Evolutionary conservation across 495 filamentous ascomycete species (phyloP).

Genomic region (Neurospora cerealis): DNA sequence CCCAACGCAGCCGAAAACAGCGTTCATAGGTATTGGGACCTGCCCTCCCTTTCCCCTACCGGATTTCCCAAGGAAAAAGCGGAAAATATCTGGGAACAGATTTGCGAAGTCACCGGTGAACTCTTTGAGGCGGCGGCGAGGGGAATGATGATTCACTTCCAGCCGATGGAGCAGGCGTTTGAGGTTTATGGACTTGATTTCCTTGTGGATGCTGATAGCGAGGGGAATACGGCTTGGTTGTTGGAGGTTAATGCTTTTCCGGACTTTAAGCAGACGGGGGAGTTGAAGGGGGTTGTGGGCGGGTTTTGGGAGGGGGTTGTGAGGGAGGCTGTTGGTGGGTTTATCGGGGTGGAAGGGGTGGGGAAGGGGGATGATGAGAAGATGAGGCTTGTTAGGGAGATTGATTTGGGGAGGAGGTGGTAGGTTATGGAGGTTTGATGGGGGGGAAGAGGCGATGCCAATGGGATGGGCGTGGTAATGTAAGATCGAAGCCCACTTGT

Average conservation of each 20-base stretch:
- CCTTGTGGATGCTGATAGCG: conserved; percentile 54
- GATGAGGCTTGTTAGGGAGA: conserved; percentile 23
- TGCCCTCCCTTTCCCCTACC: conserved; percentile 31
- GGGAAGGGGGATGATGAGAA: conserved; percentile 12
- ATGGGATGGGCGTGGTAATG: background rate
- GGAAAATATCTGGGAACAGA: conserved; percentile 56
- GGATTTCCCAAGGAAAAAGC: conserved; percentile 33
- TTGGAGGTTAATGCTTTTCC: conserved; percentile 96
- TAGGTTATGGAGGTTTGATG: background rate
- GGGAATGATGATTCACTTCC: conserved; percentile 82
- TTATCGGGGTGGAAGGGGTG: conserved; percentile 15
- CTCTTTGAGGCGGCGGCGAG: conserved; percentile 76
- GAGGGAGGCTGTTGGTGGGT: conserved; percentile 44
- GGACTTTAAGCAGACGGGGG: conserved; percentile 86
- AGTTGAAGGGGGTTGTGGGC: conserved; percentile 56
- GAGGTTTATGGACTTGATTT: conserved; percentile 92
- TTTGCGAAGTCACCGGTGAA: conserved; percentile 60
- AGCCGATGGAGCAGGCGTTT: conserved; percentile 75
- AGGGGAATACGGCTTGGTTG: conserved; percentile 44
- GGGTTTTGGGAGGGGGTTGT: conserved; percentile 70
- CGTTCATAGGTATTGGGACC: conserved; percentile 58
- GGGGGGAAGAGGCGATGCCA: background rate
- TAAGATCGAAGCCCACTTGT: background rate
- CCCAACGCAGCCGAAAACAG: conserved; percentile 59
- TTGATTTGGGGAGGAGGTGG: conserved; percentile 26